These are phyloP conservation scores for Catenaria anguillulae DNA, from an alignment of 371 early-diverging fungal genomes.

Conservation along the genomic window DNA sequence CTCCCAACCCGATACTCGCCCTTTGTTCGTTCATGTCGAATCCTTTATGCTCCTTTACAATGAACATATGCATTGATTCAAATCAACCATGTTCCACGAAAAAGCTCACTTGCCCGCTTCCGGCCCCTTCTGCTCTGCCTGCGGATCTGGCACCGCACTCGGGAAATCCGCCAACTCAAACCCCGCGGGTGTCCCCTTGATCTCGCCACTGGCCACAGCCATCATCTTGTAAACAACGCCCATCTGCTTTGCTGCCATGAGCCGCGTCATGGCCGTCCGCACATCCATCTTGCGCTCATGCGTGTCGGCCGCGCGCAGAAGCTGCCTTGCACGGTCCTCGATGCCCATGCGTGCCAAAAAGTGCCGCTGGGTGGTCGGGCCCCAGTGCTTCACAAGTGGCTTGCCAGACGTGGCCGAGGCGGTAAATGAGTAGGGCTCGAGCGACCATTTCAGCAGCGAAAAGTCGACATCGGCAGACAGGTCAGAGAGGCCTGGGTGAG, in stretches of 20 bases:
- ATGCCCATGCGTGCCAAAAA: slow-evolving; percentile 78
- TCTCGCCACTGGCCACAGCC: slow-evolving; percentile 15
- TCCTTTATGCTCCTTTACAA: too few species aligned
- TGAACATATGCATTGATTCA: too few species aligned
- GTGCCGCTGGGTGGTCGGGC: slow-evolving; percentile 66
- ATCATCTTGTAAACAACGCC: slow-evolving; percentile 64
- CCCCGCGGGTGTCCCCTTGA: background rate
- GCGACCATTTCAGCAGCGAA: slow-evolving; percentile 46
- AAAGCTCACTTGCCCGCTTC: too few species aligned
- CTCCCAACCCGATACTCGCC: too few species aligned
- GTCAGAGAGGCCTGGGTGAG: slow-evolving; percentile 70
- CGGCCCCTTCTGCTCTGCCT: too few species aligned
- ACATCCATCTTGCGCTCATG: slow-evolving; percentile 15
- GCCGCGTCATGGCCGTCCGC: slow-evolving; percentile 17
- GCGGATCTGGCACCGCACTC: too few species aligned
- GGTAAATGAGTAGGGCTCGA: slow-evolving; percentile 27
- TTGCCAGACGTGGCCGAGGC: background rate
- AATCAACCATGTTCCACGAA: too few species aligned
- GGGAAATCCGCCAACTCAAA: background rate
- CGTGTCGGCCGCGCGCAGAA: slow-evolving; percentile 49
- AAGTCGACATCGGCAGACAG: slow-evolving; percentile 90
- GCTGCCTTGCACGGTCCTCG: slow-evolving; percentile 48
- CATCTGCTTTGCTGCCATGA: slow-evolving; percentile 57
- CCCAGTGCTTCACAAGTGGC: slow-evolving; percentile 27
- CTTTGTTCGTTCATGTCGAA: too few species aligned